Base-by-base conservation (phyloP, 352 stramenopile species). In the Phytophthora podocarpi region DNA sequence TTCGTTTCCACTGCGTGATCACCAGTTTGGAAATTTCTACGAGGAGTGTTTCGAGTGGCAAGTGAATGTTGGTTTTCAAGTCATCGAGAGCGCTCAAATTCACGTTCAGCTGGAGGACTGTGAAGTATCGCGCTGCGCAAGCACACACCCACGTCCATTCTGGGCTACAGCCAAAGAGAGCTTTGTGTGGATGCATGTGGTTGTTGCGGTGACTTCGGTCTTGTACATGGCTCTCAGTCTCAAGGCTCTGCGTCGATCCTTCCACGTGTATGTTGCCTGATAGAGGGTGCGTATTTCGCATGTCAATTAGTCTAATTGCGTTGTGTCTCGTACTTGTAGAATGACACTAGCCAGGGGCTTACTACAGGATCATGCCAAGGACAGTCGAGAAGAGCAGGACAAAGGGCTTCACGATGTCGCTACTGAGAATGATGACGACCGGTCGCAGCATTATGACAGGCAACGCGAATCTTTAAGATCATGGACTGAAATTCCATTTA, bases 1-100 rank as follows among this genome's bases (percentile, higher is more conserved):
- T 37, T 64, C 68, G 11, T 83, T 96, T 28, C 62, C 66, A 4
- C 55, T 96, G 24, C 78, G 80, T 26, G 87, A 96, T 35, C 74
- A 64, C 9, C 85, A 96, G 62, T 85, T 86, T 51, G 86, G 86
- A 12, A 61, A 78, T 40, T 90, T 84, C 34, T 96, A 96, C 64
- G 64, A 80, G 37, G 87, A 96, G 39, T 96, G 87, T 54, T 96
- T 94, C 59, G 83, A 90, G 51, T 96, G 87, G 87, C 63, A 75
- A 28, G 68, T 96, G 15, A 78, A 81, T 54, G 56, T 91, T 35
- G 62, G 58, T 4, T 72, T 94, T 21, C 45, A 72, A 27, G 74
- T 78, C 28, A 59, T 85, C 15, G 59, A 90, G 40, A 70, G 52
- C 36, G 67, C 78, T 43, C 76, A 81, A 36, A 64, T 91, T 28